phyloP scores from a whole-genome alignment of 2,329 filamentous ascomycete genomes.

The Achaetomium macrosporum region DNA sequence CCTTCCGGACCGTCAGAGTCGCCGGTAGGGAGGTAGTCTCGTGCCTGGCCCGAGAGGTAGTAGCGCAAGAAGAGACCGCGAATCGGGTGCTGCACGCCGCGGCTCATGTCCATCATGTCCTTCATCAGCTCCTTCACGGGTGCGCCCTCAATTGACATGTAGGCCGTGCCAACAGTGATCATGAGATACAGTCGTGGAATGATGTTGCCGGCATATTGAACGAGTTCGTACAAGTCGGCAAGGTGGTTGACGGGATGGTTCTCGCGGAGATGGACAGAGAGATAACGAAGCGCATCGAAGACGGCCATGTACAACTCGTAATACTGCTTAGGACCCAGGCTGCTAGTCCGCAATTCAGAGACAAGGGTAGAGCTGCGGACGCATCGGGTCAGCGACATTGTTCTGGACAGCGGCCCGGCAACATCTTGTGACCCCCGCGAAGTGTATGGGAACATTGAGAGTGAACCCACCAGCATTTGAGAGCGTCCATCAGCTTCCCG shows the following conservation, averaged over 20 bases:
- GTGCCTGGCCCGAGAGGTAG: conserved; percentile 89
- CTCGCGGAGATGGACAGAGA: conserved; percentile 93
- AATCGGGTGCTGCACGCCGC: conserved; percentile 94
- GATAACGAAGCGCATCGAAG: conserved; percentile 93
- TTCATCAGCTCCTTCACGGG: conserved; percentile 99
- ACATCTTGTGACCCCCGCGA: too few species aligned
- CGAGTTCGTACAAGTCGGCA: conserved; percentile 93
- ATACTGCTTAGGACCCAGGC: conserved; percentile 97
- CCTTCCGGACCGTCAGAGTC: conserved; percentile 87
- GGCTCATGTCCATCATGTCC: conserved; percentile 99
- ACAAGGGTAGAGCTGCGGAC: conserved; percentile 80
- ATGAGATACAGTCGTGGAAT: conserved; percentile 94
- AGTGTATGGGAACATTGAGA: not conserved
- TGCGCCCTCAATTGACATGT: conserved; percentile 97
- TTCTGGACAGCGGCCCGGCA: not conserved
- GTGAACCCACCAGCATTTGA: conserved; percentile 91
- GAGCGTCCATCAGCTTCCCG: conserved; percentile 97
- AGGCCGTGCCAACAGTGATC: conserved; percentile 98
- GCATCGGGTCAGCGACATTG: conserved; percentile 3
- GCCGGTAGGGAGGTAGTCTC: conserved; percentile 78
- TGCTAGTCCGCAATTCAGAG: conserved; percentile 95
- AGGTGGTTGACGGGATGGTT: conserved; percentile 97
- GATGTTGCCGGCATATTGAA: conserved; percentile 97
- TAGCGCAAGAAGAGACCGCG: conserved; percentile 93
- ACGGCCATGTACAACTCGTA: conserved; percentile 99